These are phyloP conservation scores for Penicillium sp. DNA, from an alignment of 2,329 filamentous ascomycete genomes.

Conservation along the genomic window DNA sequence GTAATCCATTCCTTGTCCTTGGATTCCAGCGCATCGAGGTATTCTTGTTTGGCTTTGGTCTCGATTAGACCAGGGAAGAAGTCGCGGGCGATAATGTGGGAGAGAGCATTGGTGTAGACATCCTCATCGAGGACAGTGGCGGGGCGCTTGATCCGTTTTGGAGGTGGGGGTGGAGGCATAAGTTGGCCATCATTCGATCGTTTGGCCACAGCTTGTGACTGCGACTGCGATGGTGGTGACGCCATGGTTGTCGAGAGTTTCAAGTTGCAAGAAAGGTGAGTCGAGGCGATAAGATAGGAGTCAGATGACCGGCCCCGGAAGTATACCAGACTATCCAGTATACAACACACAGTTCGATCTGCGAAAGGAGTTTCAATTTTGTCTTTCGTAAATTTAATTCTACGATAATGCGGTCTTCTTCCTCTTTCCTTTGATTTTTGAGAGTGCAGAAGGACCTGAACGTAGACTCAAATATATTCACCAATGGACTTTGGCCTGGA, in stretches of 20 bases:
- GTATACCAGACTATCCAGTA: no score
- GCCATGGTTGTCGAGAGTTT: constrained; percentile 20
- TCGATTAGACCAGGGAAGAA: constrained; percentile 92
- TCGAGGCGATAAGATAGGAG: constrained; percentile 15
- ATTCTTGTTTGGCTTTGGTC: constrained; percentile 81
- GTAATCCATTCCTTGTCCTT: constrained; percentile 80
- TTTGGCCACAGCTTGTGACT: constrained; percentile 33
- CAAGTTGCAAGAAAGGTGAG: constrained; percentile 6
- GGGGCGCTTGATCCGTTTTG: constrained; percentile 88
- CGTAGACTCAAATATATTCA: no score
- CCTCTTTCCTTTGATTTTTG: no score
- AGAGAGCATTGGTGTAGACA: constrained; percentile 81
- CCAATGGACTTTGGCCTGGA: no score
- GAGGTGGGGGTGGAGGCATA: constrained; percentile 80
- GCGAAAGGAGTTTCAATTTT: no score
- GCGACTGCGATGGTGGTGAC: constrained; percentile 24
- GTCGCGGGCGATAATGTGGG: constrained; percentile 90
- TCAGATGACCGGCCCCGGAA: constrained; percentile 10
- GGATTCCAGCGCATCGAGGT: constrained; percentile 83
- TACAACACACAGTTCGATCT: no score
- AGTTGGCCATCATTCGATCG: constrained; percentile 48
- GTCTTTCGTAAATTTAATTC: no score
- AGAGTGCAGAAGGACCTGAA: no score
- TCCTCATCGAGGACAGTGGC: constrained; percentile 88
- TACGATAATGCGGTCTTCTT: no score